These are phyloP conservation scores for Erysimum cheiranthoides DNA, from an alignment of 345 rosid genomes.

Conservation along the genomic window DNA sequence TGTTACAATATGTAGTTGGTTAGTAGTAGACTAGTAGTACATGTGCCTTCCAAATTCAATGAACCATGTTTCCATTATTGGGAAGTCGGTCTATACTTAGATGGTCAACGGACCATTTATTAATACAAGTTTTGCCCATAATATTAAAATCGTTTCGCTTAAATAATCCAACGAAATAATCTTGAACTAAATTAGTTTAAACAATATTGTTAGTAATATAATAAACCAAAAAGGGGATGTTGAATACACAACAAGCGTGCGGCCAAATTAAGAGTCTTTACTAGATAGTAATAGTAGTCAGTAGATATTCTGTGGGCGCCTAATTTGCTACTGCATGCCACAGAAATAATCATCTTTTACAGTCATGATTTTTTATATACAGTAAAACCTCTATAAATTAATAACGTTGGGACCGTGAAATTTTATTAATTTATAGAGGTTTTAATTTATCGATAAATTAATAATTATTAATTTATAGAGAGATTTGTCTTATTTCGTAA, in stretches of 20 bases:
- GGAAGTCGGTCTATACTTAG: conserved; percentile 7
- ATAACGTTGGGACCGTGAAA: no score
- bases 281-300: neutral
- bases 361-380: neutral
- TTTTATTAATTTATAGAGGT: no score
- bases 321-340: conserved; percentile 11
- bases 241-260: neutral
- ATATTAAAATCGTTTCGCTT: neutral
- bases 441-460: no score
- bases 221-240: neutral
- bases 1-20: conserved; percentile 12
- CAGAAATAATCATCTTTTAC: neutral
- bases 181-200: neutral
- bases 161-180: conserved; percentile 10
- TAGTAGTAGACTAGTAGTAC: neutral
- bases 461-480: no score
- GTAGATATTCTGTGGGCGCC: neutral
- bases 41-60: conserved; percentile 31
- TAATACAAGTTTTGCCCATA: conserved; percentile 11
- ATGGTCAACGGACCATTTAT: conserved; percentile 26
- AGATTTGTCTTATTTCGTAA: no score
- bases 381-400: no score
- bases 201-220: neutral
- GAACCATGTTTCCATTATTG: conserved; percentile 33
- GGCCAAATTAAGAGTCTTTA: neutral